phyloP scores from a whole-genome alignment of 768 basidiomycete genomes.

The Bullera alba region DNA sequence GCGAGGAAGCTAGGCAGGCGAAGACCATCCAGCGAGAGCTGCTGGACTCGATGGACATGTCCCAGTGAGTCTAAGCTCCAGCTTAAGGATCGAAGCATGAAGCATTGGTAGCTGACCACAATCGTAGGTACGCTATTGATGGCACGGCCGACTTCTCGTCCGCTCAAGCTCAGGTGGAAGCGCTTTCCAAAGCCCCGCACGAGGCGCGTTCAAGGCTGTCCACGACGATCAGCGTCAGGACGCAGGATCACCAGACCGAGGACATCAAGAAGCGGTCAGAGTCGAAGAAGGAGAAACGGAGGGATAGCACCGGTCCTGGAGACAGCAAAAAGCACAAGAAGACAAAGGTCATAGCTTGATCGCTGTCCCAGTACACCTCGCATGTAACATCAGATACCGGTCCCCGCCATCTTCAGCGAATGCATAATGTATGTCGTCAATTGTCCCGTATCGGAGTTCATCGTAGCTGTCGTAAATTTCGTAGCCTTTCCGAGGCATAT shows the following conservation, averaged over 20 bases:
- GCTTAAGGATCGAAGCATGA: no score
- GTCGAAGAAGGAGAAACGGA: conserved; percentile 40
- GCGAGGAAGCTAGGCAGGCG: conserved; percentile 53
- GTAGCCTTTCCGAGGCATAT: conserved; percentile 22
- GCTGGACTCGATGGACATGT: conserved; percentile 78
- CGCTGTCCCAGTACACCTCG: no score
- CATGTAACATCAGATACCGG: no score
- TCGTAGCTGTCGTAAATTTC: conserved; percentile 9
- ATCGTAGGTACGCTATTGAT: conserved; percentile 58
- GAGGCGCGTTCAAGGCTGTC: conserved; percentile 51
- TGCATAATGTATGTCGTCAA: no score
- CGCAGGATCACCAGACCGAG: conserved; percentile 20
- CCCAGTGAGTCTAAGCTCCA: conserved; percentile 70
- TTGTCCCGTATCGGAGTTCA: no score
- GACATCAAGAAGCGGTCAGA: conserved; percentile 58
- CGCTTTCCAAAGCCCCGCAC: conserved; percentile 45
- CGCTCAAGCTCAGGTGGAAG: conserved; percentile 66
- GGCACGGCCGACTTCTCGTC: conserved; percentile 65
- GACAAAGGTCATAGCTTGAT: conserved; percentile 13
- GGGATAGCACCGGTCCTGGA: conserved; percentile 16
- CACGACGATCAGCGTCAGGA: conserved; percentile 72
- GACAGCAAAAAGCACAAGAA: conserved; percentile 17
- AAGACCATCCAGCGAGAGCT: conserved; percentile 66
- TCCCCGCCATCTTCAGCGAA: no score
- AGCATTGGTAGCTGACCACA: no score